These are phyloP conservation scores for Tolypocladium tundrense DNA, from an alignment of 2,329 filamentous ascomycete genomes.

Conservation along the genomic window DNA sequence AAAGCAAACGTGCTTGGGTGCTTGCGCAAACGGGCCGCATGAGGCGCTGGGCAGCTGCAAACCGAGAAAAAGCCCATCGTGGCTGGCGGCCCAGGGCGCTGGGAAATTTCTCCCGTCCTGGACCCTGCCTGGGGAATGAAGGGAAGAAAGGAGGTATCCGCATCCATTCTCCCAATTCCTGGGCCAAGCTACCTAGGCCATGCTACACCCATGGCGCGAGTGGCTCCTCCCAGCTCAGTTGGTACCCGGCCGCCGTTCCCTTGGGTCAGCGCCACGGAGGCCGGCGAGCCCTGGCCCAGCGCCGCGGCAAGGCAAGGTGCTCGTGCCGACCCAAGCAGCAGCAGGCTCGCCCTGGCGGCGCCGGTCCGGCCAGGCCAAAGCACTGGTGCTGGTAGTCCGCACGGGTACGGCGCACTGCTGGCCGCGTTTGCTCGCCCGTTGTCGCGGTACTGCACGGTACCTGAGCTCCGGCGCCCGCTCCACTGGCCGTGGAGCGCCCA, in stretches of 20 bases:
- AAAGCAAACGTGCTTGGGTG: background rate
- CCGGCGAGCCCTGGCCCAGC: too few species aligned
- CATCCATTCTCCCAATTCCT: background rate
- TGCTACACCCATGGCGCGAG: background rate
- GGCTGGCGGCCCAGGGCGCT: slow-evolving; percentile 3
- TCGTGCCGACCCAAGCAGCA: background rate
- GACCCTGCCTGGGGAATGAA: slow-evolving; percentile 5
- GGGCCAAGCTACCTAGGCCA: background rate
- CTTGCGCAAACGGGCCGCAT: background rate
- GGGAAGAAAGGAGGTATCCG: background rate
- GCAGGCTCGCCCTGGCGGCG: background rate
- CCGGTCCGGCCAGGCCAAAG: background rate
- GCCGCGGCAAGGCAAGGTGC: background rate
- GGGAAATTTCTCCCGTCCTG: slow-evolving; percentile 5
- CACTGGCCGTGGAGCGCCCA: background rate
- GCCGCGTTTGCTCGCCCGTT: background rate
- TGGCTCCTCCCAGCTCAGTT: background rate
- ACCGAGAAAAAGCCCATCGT: slow-evolving; percentile 1
- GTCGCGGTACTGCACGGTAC: background rate
- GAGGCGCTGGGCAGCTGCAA: background rate
- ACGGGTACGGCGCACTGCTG: too few species aligned
- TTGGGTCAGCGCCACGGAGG: background rate
- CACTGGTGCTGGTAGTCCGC: background rate
- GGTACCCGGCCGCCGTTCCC: background rate
- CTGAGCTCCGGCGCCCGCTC: background rate